Conservation (phyloP, 169 alveolate genomes). For the Blepharisma undulans region DNA sequence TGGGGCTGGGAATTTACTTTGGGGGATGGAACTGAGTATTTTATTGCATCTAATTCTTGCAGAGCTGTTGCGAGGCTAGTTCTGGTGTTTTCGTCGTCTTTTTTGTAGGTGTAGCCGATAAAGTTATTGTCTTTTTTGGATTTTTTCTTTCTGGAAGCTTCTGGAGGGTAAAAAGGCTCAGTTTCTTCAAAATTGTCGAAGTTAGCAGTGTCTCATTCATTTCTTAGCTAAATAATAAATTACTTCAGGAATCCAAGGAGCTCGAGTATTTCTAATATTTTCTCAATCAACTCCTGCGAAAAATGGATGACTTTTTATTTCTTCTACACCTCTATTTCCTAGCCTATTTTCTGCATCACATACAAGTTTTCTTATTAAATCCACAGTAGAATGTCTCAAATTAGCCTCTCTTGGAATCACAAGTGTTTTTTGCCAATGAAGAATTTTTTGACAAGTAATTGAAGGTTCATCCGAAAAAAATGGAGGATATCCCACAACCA, state of each 20-base stretch:
- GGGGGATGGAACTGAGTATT: not conserved
- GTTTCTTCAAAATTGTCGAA: constrained; percentile 50
- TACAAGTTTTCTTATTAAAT: constrained; percentile 72
- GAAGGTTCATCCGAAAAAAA: constrained; percentile 77
- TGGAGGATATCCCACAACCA: constrained; percentile 89
- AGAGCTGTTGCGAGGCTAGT: constrained; percentile 14
- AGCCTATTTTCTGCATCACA: constrained; percentile 71
- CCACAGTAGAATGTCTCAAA: constrained; percentile 78
- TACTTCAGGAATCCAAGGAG: constrained; percentile 50
- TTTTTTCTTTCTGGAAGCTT: not conserved
- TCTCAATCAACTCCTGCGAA: constrained; percentile 66
- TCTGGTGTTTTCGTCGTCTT: constrained; percentile 21
- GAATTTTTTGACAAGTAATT: constrained; percentile 78
- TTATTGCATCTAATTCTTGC: constrained; percentile 15
- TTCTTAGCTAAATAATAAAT: not conserved
- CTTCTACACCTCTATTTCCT: constrained; percentile 68
- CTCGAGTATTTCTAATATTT: constrained; percentile 36
- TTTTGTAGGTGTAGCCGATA: constrained; percentile 30
- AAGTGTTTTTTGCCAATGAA: constrained; percentile 84
- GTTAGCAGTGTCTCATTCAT: constrained; percentile 43
- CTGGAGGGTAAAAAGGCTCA: constrained; percentile 50
- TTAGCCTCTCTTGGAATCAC: constrained; percentile 79
- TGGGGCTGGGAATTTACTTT: not conserved
- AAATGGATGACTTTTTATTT: constrained; percentile 83
- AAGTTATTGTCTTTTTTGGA: constrained; percentile 5